Base-by-base conservation (phyloP, 345 rosid species). In the Diplotaxis tenuifolia region DNA sequence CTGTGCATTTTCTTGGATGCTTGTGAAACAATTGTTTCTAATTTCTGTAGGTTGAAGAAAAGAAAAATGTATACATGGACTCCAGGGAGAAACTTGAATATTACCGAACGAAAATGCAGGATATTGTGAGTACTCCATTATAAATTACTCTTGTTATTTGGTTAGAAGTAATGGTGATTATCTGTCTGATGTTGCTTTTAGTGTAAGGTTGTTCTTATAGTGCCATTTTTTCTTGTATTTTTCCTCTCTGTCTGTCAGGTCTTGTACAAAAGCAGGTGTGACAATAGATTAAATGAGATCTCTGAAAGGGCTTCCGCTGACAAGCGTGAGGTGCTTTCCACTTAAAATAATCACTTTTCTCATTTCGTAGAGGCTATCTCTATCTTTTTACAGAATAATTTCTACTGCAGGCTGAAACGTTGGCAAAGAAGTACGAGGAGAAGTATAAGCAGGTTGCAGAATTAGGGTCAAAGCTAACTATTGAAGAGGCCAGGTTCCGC, bases 391-490 rank as follows among this genome's bases (percentile, higher is more conserved):
- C 65, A 25, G 64, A 31, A 56, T 57, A 53, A 67, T 74, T 74
- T 80, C 71, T 73, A 27, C 73, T 78, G 65, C 82, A 95, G 99
- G 99, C 96, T 19, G 97, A 90, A 78, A 71, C 78, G 66, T 81
- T 90, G 84, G 91, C 86, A 40, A 95, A 90, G 82, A 95, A 95
- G 80, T 92, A 92, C 78, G 97, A 92, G 82, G 99, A 95, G 82
- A 95, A 87, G 82, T 95, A 95, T 83, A 92, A 87, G 82, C 99
- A 95, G 84, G 97, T 92, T 57, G 91, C 96, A 68, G 97, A 90
- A 82, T 74, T 90, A 78, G 96, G 96, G 53, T 92, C 99, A 76
- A 92, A 92, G 75, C 84, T 95, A 81, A 87, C 99, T 19, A 83
- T 95, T 67, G 96, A 95, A 80, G 99, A 95, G 72, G 97, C 99